Base-by-base conservation (phyloP, 2,329 filamentous ascomycete species). In the Neopestalotiopsis rosae region DNA sequence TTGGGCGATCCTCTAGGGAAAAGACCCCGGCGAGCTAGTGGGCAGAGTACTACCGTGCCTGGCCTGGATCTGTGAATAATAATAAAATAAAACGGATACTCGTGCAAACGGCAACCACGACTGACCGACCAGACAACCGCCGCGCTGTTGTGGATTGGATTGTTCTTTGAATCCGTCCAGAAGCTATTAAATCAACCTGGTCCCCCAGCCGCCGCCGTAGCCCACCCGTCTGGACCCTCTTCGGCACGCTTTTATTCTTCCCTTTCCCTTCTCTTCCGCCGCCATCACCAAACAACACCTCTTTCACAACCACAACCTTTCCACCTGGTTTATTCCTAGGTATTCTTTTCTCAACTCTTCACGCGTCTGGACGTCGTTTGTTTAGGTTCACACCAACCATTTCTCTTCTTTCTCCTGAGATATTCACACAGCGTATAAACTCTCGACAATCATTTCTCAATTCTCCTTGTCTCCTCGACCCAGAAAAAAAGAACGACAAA, bases 331-430 rank as follows among this genome's bases (percentile, higher is more conserved):
- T 20, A 66, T 66, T 66, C 56, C 30, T 67, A 67, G 45, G 45
- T 61, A 42, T 64, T 59, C 32, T 61, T 56, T 42, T 67, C 38
- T 61, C 59, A 56, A 17, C 17, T 56, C 66, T 68, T 66, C 67
- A 52, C 45, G 66, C 66, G 69, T 71, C 69, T 69, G 68, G 69
- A 71, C 69, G 66, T 28, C 72, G 68, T 72, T 67, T 69, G 66
- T 73, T 74, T 69, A 73, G 69, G 72, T 75, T 73, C 67, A 61
- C 71, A 67, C 62, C 58, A 68, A 73, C 69, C 64, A 68, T 72
- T 65, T 63, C 62, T 52, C 62, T 66, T 67, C 57, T 63, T 70
- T 72, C n/a, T 49, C 71, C 49, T 30, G 34, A 61, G 17, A 58
- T 66, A 62, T n/a, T 62, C 28, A 68, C 63, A 68, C 71, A 69